Evolutionary conservation across 441 rosid genomes (phyloP).

Genomic region (Erodium trifolium): DNA sequence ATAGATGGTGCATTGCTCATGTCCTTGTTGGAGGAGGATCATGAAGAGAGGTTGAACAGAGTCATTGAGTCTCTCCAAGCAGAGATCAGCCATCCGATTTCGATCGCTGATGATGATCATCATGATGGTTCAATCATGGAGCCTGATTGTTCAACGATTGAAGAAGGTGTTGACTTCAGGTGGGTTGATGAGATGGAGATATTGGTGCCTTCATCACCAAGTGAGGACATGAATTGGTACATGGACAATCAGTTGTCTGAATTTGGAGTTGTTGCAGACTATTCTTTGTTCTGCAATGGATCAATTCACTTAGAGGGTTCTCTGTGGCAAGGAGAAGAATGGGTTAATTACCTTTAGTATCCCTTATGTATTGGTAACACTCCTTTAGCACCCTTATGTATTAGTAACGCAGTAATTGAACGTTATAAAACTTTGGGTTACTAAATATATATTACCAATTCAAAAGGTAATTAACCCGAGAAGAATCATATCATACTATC

Average conservation of each 20-base stretch:
- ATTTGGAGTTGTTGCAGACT: slow-evolving; percentile 7
- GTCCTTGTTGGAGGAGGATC: slow-evolving; percentile 3
- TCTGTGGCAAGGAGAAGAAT: slow-evolving; percentile 4
- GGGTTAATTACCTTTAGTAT: too few species aligned
- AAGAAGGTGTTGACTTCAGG: slow-evolving; percentile 2
- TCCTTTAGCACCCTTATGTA: too few species aligned
- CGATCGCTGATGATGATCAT: too few species aligned
- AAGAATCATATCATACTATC: background rate
- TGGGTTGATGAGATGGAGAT: slow-evolving; percentile 7
- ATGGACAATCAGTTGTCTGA: background rate
- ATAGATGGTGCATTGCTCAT: slow-evolving; percentile 5
- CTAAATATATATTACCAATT: too few species aligned
- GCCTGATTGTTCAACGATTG: background rate
- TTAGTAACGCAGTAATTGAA: too few species aligned
- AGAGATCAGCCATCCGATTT: background rate
- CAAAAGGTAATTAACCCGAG: too few species aligned
- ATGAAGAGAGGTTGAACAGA: background rate
- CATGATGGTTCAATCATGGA: background rate
- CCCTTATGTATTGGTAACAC: too few species aligned
- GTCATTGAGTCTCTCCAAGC: slow-evolving; percentile 4
- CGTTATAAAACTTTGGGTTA: too few species aligned
- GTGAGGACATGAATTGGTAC: slow-evolving; percentile 9
- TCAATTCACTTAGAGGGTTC: background rate
- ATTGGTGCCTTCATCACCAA: slow-evolving; percentile 9
- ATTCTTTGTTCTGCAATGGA: slow-evolving; percentile 5